These are phyloP conservation scores for Hirsutella minnesotensis DNA, from an alignment of 2,329 filamentous ascomycete species.

Conservation along the genomic window DNA sequence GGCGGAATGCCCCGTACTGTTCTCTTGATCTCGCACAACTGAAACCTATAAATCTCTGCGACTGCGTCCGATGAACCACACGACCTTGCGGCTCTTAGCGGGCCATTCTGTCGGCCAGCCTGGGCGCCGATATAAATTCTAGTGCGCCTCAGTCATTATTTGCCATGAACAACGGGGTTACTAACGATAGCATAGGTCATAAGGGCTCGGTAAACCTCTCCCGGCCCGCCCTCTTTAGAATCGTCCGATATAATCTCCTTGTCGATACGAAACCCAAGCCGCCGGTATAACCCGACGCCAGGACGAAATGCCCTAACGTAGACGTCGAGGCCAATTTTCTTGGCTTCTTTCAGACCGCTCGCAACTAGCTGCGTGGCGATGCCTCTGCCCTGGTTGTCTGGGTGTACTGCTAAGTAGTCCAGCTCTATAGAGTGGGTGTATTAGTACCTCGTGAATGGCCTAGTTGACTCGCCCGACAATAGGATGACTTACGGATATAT, in stretches of 20 bases:
- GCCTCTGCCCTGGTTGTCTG: conserved; percentile 13
- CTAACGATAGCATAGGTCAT: conserved; percentile 5
- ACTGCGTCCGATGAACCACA: too few relatives aligned
- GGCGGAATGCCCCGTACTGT: too few relatives aligned
- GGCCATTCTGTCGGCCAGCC: too few relatives aligned
- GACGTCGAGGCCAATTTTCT: conserved; percentile 12
- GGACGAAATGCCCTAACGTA: conserved; percentile 5
- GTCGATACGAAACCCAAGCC: conserved; percentile 3
- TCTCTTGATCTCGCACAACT: too few relatives aligned
- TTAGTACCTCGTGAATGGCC: not conserved
- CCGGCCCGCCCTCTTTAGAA: conserved; percentile 1
- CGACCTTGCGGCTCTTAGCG: too few relatives aligned
- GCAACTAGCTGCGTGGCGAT: conserved; percentile 13
- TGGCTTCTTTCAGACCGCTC: conserved; percentile 12
- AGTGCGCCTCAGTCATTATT: too few relatives aligned
- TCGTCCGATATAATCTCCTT: conserved; percentile 2
- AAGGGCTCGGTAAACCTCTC: conserved; percentile 4
- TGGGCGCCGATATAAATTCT: too few relatives aligned
- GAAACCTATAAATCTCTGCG: too few relatives aligned
- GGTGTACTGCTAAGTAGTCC: conserved; percentile 17
- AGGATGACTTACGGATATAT: conserved; percentile 7
- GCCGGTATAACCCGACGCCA: conserved; percentile 2
- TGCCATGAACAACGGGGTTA: too few relatives aligned
- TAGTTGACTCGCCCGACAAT: not conserved
- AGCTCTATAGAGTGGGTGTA: conserved; percentile 7